These are phyloP conservation scores for Aspergillus avenaceus DNA, from an alignment of 495 filamentous ascomycete species.

Conservation along the genomic window DNA sequence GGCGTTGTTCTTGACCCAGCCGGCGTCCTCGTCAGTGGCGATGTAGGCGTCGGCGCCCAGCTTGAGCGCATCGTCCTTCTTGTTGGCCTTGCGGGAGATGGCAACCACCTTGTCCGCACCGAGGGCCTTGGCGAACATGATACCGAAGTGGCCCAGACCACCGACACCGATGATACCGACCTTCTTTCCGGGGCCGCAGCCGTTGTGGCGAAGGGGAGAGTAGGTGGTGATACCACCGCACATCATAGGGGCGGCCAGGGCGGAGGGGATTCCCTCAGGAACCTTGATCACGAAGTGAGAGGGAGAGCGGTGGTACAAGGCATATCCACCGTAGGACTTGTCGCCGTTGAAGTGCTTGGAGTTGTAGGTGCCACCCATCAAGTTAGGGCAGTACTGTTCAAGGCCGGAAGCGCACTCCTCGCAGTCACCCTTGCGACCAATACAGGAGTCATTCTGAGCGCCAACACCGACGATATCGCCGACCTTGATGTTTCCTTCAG, in stretches of 20 bases:
- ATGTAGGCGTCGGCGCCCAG: slow-evolving; percentile 55
- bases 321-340: slow-evolving; percentile 60
- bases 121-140: slow-evolving; percentile 53
- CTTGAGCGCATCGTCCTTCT: slow-evolving; percentile 61
- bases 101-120: slow-evolving; percentile 66
- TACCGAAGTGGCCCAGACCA: slow-evolving; percentile 62
- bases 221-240: slow-evolving; percentile 73
- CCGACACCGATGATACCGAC: slow-evolving; percentile 75
- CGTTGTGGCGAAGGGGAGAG: slow-evolving; percentile 60
- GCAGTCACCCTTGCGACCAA: slow-evolving; percentile 47
- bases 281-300: slow-evolving; percentile 68
- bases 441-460: slow-evolving; percentile 64
- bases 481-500: slow-evolving; percentile 51
- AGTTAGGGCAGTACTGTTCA: slow-evolving; percentile 57
- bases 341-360: slow-evolving; percentile 30
- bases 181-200: slow-evolving; percentile 65
- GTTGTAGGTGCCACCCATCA: slow-evolving; percentile 34
- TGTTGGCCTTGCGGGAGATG: slow-evolving; percentile 59
- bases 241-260: slow-evolving; percentile 66
- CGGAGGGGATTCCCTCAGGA: slow-evolving; percentile 49
- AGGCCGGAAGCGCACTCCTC: slow-evolving; percentile 52
- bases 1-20: slow-evolving; percentile 57
- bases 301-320: slow-evolving; percentile 60
- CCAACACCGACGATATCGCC: slow-evolving; percentile 81
- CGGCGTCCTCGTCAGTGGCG: slow-evolving; percentile 64